Percentiles rank a stretch among this genome's conserved stretches.
These are phyloP conservation scores for Pezicula neosporulosa DNA, from an alignment of 2,329 filamentous ascomycete species.

Conservation along the genomic window DNA sequence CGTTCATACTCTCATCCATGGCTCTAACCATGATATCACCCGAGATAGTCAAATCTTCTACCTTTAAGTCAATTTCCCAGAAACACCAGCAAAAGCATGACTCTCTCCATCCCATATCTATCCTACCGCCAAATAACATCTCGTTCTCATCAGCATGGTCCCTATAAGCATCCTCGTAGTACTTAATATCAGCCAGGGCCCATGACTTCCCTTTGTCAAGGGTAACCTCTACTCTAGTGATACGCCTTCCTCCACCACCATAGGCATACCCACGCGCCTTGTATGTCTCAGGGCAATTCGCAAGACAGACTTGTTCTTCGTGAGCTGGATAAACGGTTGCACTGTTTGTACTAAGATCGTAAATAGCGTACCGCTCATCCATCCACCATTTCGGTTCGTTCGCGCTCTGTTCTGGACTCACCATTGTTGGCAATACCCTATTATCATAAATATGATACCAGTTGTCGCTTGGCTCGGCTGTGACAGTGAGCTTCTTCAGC, in stretches of 20 bases:
- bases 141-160: slow-evolving; percentile 52
- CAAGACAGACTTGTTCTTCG: slow-evolving; percentile 59
- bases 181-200: slow-evolving; percentile 72
- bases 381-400: slow-evolving; percentile 75
- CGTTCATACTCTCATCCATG: slow-evolving; percentile 87
- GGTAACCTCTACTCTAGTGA: slow-evolving; percentile 80
- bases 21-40: slow-evolving; percentile 76
- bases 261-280: slow-evolving; percentile 80
- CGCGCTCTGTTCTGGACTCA: slow-evolving; percentile 76
- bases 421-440: slow-evolving; percentile 80
- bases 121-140: slow-evolving; percentile 67
- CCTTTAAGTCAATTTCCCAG: slow-evolving; percentile 70
- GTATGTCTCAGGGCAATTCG: slow-evolving; percentile 50
- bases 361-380: slow-evolving; percentile 89
- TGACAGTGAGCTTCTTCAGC: slow-evolving; percentile 78
- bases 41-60: slow-evolving; percentile 57
- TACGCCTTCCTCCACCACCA: slow-evolving; percentile 76
- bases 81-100: slow-evolving; percentile 90
- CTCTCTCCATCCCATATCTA: slow-evolving; percentile 82
- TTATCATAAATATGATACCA: slow-evolving; percentile 98
- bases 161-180: slow-evolving; percentile 83
- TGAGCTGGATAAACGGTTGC: slow-evolving; percentile 79
- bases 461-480: slow-evolving; percentile 77
- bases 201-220: slow-evolving; percentile 80
- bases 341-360: slow-evolving; percentile 86